A percentile compares a stretch with the other conserved stretches of the same genome.
Evolutionary conservation across 2,329 filamentous ascomycete genomes (phyloP).

Genomic region (Sporothrix dimorphospora): DNA sequence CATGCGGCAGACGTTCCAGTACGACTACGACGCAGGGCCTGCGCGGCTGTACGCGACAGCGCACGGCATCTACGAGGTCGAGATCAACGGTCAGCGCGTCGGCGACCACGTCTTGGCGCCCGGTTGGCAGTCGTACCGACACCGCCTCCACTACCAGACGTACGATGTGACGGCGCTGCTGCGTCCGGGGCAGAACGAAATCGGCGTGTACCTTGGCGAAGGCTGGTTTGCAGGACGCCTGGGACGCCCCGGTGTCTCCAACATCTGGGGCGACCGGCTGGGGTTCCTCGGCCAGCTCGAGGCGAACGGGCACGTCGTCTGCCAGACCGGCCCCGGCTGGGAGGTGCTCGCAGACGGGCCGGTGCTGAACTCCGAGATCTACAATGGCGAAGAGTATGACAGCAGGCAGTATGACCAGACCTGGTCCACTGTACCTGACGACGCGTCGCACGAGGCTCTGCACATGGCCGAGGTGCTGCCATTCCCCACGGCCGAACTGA

Average conservation of each 20-base stretch:
- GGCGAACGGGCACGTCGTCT: not conserved
- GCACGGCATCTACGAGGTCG: constrained; percentile 42
- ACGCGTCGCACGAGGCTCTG: too few relatives aligned
- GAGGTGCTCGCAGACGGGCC: not conserved
- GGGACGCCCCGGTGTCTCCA: constrained; percentile 47
- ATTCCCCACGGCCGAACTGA: constrained; percentile 41
- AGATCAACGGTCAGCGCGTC: constrained; percentile 43
- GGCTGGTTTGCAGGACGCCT: constrained; percentile 35
- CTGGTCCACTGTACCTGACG: too few relatives aligned
- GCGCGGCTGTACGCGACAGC: constrained; percentile 44
- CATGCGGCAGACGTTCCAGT: not conserved
- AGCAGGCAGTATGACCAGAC: constrained; percentile 34
- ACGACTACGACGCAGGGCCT: not conserved
- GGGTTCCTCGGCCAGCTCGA: constrained; percentile 46
- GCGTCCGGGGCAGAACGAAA: constrained; percentile 31
- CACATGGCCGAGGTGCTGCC: not conserved
- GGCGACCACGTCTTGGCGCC: constrained; percentile 43
- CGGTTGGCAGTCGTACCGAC: constrained; percentile 48
- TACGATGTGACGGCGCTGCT: constrained; percentile 47
- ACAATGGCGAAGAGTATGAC: constrained; percentile 55
- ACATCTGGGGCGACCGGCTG: constrained; percentile 46
- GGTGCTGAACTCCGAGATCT: constrained; percentile 45
- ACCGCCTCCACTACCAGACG: constrained; percentile 48
- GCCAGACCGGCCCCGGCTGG: not conserved
- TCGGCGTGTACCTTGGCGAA: constrained; percentile 48